A percentile compares a stretch with the other conserved stretches of the same genome.
phyloP scores from a whole-genome alignment of 768 basidiomycete genomes.

The Naganishia kalamii region DNA sequence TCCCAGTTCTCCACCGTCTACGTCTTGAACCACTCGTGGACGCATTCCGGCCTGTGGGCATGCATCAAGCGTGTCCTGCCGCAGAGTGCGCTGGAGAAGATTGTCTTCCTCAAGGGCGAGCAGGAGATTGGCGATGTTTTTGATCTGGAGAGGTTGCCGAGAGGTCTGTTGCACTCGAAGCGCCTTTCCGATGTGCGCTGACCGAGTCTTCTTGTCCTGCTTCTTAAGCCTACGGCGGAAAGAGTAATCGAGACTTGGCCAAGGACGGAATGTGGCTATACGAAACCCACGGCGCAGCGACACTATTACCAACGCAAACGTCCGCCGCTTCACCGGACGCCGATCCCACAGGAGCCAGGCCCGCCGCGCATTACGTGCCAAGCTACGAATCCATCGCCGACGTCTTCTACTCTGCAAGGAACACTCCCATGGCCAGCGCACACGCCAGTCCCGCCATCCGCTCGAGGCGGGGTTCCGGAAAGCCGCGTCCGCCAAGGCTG shows the following conservation, averaged over 20 bases:
- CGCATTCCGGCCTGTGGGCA: conserved; percentile 39
- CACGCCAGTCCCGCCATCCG: conserved; percentile 1
- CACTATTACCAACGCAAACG: neutral
- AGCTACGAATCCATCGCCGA: conserved; percentile 36
- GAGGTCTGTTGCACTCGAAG: conserved; percentile 18
- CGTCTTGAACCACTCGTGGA: conserved; percentile 44
- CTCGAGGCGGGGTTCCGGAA: neutral
- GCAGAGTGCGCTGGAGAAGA: conserved; percentile 39
- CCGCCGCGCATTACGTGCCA: neutral
- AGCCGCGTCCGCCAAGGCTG: neutral
- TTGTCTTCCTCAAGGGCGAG: conserved; percentile 32
- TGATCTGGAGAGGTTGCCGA: conserved; percentile 36
- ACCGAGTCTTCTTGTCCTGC: neutral
- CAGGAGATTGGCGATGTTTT: conserved; percentile 31
- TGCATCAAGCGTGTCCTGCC: conserved; percentile 43
- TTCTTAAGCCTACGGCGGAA: neutral
- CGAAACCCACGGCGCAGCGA: neutral
- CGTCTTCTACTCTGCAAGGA: conserved; percentile 35
- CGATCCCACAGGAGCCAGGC: neutral
- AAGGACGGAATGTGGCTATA: conserved; percentile 9
- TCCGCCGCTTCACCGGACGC: conserved; percentile 6
- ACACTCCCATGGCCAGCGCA: conserved; percentile 25
- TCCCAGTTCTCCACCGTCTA: conserved; percentile 39
- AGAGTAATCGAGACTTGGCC: conserved; percentile 18
- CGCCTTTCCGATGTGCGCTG: neutral